Base-by-base conservation (phyloP, 2,329 filamentous ascomycete genomes). In the Lasiodiplodia sp. region DNA sequence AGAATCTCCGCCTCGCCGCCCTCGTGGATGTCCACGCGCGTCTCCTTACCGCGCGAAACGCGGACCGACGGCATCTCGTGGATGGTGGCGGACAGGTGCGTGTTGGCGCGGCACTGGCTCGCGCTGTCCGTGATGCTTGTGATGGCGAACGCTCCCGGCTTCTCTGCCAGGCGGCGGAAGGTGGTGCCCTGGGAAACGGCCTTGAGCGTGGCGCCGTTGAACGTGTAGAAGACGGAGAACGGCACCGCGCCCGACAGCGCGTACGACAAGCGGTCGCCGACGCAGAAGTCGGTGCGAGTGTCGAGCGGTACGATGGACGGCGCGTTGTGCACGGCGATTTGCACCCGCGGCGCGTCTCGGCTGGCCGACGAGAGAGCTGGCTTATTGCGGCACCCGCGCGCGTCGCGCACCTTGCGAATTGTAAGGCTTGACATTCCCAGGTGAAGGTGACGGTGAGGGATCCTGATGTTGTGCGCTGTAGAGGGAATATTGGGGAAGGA, bases 261-360 rank as follows among this genome's bases (percentile, higher is more conserved):
- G 81, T 97, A 99, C 3, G 92, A 92, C 72, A 99, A 91, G 66
- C 94, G 91, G 79, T 99, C 96, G 72, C 96, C 96, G 12, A 99
- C 94, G 79, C 96, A 99, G 81, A 95, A 97, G 81, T 99, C 93
- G 18, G 86, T 86, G 70, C 92, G 90, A 28, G 92, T 90, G 76
- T 98, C 94, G 44, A 97, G 86, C 3, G 95, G 90, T 69, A 94
- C 92, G 74, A 98, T 97, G 7, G 92, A 92, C 1, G 96, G 96
- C 0, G 96, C 93, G 74, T 98, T 94, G 74, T 94, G 97, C 8
- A 99, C 92, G 70, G 95, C 91, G 60, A 99, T 92, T 75, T 96
- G 92, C 18, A 99, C 93, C 10, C 92, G 89, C 0, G 93, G 91
- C 0, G 89, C 87, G 69, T 89, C 88, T 58, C 86, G 83, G 63